Conservation (phyloP, 768 basidiomycete genomes). For the Cystobasidium onofrii region DNA sequence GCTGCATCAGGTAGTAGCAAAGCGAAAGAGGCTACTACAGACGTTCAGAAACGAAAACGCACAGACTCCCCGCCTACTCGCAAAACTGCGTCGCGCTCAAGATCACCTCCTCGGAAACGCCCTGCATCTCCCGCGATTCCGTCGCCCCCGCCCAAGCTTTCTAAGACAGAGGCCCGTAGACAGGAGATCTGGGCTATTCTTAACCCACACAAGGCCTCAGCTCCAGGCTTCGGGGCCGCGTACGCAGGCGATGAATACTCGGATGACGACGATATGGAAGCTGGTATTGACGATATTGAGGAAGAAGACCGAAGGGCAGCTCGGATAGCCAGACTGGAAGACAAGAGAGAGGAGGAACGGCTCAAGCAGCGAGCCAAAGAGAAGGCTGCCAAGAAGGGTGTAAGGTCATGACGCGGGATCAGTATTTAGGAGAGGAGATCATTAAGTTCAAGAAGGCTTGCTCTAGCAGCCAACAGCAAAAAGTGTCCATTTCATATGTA, state of each 20-base stretch:
- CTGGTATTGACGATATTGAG: slow-evolving; percentile 17
- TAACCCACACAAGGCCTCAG: slow-evolving; percentile 16
- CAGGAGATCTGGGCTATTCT: slow-evolving; percentile 26
- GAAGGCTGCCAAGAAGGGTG: slow-evolving; percentile 9
- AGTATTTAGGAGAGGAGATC: background rate
- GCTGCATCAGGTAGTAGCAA: background rate
- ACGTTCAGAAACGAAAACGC: background rate
- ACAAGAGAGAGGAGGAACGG: background rate
- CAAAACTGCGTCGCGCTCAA: background rate
- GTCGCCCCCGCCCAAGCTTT: background rate
- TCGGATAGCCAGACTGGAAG: slow-evolving; percentile 4
- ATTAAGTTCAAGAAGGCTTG: too few relatives aligned
- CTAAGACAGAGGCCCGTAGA: slow-evolving; percentile 5
- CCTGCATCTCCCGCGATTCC: background rate
- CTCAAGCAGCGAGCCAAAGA: slow-evolving; percentile 15
- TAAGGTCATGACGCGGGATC: background rate
- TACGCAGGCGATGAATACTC: slow-evolving; percentile 1
- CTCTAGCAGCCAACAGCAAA: too few relatives aligned
- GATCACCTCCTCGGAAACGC: background rate
- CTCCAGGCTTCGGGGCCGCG: background rate
- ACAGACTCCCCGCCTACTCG: background rate
- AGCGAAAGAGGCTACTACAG: background rate
- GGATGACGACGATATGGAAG: slow-evolving; percentile 23
- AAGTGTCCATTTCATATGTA: too few relatives aligned
- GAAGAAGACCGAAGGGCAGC: slow-evolving; percentile 6